Evolutionary conservation across 768 basidiomycete genomes (phyloP).

Genomic region (Trametes sanguinea): DNA sequence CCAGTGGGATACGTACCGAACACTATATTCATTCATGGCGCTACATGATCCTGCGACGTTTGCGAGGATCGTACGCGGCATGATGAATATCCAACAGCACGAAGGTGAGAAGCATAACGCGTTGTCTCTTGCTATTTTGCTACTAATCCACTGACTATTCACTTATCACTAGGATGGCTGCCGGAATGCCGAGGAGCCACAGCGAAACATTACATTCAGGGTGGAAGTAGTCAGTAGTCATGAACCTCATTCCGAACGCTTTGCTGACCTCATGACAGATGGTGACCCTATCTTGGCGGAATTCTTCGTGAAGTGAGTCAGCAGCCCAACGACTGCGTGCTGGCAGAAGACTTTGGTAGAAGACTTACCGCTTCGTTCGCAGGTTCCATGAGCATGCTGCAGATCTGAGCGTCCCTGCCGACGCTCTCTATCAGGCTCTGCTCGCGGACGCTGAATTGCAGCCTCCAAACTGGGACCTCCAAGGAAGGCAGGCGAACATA

Average conservation of each 20-base stretch:
- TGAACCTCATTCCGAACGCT: neutral
- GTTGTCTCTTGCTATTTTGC: neutral
- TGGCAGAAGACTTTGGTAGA: no score
- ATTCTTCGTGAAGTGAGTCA: conserved; percentile 60
- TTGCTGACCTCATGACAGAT: conserved; percentile 38
- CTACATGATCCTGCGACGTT: conserved; percentile 63
- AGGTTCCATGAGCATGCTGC: conserved; percentile 55
- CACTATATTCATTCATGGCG: conserved; percentile 62
- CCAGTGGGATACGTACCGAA: conserved; percentile 69
- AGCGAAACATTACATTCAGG: conserved; percentile 54
- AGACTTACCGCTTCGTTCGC: neutral
- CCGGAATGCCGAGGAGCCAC: conserved; percentile 66
- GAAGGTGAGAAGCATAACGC: conserved; percentile 45
- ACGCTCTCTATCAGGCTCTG: conserved; percentile 56
- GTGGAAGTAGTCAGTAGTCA: conserved; percentile 55
- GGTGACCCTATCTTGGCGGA: conserved; percentile 65
- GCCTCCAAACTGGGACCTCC: conserved; percentile 62
- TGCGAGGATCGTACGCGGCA: conserved; percentile 59
- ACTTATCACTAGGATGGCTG: conserved; percentile 51
- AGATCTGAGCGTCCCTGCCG: conserved; percentile 47
- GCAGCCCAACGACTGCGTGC: no score
- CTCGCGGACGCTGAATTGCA: conserved; percentile 60
- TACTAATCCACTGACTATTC: neutral
- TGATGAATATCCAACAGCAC: conserved; percentile 67
- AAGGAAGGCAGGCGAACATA: conserved; percentile 56